phyloP scores from a whole-genome alignment of 108 stramenopile genomes.

The Skeletonema menzelii region DNA sequence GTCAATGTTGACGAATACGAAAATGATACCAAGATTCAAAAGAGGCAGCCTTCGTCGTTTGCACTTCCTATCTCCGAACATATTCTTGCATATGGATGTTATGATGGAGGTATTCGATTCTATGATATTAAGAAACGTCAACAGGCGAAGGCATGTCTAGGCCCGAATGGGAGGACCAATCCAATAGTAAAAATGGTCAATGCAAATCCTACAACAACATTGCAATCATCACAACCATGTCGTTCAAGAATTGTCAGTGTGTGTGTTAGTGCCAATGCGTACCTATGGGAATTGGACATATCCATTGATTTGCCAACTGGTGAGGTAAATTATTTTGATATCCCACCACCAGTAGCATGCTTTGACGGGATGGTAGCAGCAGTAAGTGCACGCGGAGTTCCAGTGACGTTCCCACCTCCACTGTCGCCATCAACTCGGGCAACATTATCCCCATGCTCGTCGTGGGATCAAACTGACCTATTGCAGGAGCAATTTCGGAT shows the following conservation, averaged over 20 bases:
- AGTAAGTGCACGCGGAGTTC: slow-evolving; percentile 23
- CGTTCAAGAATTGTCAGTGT: slow-evolving; percentile 29
- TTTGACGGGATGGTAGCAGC: slow-evolving; percentile 44
- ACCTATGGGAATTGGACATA: slow-evolving; percentile 44
- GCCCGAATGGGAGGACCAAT: slow-evolving; percentile 35
- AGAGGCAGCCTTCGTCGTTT: slow-evolving; percentile 29
- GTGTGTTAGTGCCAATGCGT: slow-evolving; percentile 26
- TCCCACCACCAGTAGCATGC: slow-evolving; percentile 36
- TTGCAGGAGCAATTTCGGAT: slow-evolving; percentile 37
- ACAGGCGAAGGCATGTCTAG: slow-evolving; percentile 30
- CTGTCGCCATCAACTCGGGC: slow-evolving; percentile 28
- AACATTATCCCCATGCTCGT: slow-evolving; percentile 28
- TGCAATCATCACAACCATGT: not conserved
- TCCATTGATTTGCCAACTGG: slow-evolving; percentile 30
- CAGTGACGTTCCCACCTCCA: slow-evolving; percentile 22
- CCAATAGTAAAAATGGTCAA: slow-evolving; percentile 39
- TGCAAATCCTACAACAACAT: slow-evolving; percentile 19
- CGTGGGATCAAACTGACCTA: slow-evolving; percentile 34
- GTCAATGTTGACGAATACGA: slow-evolving; percentile 24
- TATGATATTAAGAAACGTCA: slow-evolving; percentile 22
- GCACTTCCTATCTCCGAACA: slow-evolving; percentile 40
- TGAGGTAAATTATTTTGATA: slow-evolving; percentile 22
- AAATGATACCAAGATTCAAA: slow-evolving; percentile 17
- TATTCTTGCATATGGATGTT: slow-evolving; percentile 37
- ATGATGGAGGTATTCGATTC: slow-evolving; percentile 44